Percentiles rank a stretch among this genome's conserved stretches.
Conservation (phyloP, 2,329 filamentous ascomycete genomes). For the Bertia moriformis region DNA sequence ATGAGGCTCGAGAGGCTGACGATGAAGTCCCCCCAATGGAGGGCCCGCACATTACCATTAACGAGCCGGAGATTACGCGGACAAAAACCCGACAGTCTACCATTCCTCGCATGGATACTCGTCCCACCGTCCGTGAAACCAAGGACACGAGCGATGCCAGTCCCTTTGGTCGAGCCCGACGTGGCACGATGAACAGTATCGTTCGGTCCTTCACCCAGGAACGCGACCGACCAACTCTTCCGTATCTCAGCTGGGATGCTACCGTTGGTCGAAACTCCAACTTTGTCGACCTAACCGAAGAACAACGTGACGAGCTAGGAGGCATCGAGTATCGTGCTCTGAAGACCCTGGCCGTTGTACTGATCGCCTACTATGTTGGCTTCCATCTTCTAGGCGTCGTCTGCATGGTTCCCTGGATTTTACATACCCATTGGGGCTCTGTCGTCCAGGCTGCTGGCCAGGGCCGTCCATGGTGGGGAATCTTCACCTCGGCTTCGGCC, state of each 20-base stretch:
- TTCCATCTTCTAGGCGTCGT: constrained; percentile 68
- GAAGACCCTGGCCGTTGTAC: constrained; percentile 67
- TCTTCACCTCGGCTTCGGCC: constrained; percentile 75
- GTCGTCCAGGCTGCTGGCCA: constrained; percentile 43
- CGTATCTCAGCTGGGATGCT: constrained; percentile 87
- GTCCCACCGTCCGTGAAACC: background rate
- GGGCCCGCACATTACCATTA: constrained; percentile 1
- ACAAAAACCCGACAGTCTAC: background rate
- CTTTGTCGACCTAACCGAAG: constrained; percentile 75
- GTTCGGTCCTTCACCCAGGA: background rate
- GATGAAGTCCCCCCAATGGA: background rate
- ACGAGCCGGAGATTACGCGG: background rate
- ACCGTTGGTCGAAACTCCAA: constrained; percentile 87
- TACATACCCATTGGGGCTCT: constrained; percentile 44
- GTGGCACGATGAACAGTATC: background rate
- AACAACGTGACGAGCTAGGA: constrained; percentile 85
- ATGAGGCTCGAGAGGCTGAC: background rate
- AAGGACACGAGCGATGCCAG: constrained; percentile 11
- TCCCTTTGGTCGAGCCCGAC: constrained; percentile 14
- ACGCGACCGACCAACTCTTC: constrained; percentile 24
- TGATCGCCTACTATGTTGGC: constrained; percentile 67
- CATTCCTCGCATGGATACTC: background rate
- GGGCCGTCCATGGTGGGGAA: constrained; percentile 66
- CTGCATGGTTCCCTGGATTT: constrained; percentile 69
- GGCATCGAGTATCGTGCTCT: constrained; percentile 91